These are phyloP conservation scores for Puccinia horiana DNA, from an alignment of 1,284 basidiomycete genomes.

Conservation along the genomic window DNA sequence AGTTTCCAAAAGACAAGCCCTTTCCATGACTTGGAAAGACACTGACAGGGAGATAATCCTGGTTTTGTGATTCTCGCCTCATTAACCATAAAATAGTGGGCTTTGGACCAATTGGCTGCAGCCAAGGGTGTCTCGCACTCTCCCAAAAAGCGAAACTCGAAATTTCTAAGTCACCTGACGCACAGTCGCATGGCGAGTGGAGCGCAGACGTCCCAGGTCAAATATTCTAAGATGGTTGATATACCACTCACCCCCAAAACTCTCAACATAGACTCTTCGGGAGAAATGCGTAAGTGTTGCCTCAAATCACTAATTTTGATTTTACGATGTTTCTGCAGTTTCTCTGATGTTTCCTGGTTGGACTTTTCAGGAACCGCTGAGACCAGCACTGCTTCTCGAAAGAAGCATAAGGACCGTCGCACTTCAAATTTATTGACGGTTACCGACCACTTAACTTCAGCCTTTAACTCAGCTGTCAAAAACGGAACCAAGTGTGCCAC, in stretches of 20 bases:
- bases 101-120: slow-evolving; percentile 50
- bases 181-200: slow-evolving; percentile 1
- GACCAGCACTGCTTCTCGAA: slow-evolving; percentile 40
- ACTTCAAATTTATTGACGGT: slow-evolving; percentile 18
- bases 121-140: slow-evolving; percentile 40
- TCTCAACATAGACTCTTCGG: background rate
- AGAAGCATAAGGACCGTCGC: slow-evolving; percentile 38
- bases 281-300: background rate
- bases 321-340: background rate
- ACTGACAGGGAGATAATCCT: background rate
- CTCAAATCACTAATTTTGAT: background rate
- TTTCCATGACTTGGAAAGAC: background rate
- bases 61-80: too few species aligned
- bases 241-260: slow-evolving; percentile 28
- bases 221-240: slow-evolving; percentile 18
- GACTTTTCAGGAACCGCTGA: slow-evolving; percentile 11
- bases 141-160: slow-evolving; percentile 35
- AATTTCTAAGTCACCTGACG: slow-evolving; percentile 16
- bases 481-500: slow-evolving; percentile 27
- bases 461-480: slow-evolving; percentile 57
- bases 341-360: background rate
- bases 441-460: slow-evolving; percentile 50
- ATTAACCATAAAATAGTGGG: slow-evolving; percentile 42
- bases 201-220: background rate
- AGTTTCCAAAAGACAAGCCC: background rate